These are phyloP conservation scores for Citrus cavaleriei DNA, from an alignment of 345 rosid species.

Conservation along the genomic window DNA sequence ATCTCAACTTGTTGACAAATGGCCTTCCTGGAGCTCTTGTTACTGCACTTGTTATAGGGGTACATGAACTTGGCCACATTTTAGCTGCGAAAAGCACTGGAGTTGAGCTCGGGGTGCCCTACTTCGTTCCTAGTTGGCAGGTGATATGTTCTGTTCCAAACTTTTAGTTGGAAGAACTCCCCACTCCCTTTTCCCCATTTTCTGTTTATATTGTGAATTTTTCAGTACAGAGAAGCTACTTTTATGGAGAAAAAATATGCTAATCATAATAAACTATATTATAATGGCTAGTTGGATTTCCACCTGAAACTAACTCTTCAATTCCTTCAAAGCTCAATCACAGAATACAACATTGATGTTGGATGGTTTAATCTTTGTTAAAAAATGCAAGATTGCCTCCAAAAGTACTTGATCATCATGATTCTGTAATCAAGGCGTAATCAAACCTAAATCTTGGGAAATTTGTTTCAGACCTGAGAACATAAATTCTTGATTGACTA, in stretches of 20 bases:
- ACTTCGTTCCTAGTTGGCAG: slow-evolving; percentile 98
- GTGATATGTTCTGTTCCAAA: slow-evolving; percentile 32
- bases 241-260: no score
- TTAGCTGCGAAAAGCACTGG: slow-evolving; percentile 59
- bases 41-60: slow-evolving; percentile 70
- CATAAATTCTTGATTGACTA: background rate
- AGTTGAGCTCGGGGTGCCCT: slow-evolving; percentile 83
- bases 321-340: background rate
- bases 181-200: background rate
- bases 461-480: background rate
- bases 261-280: no score
- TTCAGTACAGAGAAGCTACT: background rate
- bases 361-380: background rate
- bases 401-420: background rate
- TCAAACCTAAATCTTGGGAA: background rate
- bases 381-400: background rate
- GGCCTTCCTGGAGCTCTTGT: slow-evolving; percentile 92
- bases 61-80: slow-evolving; percentile 78
- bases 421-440: background rate
- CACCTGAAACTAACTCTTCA: background rate
- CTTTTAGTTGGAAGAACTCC: background rate
- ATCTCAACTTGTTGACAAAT: slow-evolving; percentile 56
- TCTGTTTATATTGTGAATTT: background rate
- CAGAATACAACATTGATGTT: background rate
- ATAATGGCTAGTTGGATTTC: no score